These are phyloP conservation scores for Botrytis fabae DNA, from an alignment of 2,329 filamentous ascomycete species.

Conservation along the genomic window DNA sequence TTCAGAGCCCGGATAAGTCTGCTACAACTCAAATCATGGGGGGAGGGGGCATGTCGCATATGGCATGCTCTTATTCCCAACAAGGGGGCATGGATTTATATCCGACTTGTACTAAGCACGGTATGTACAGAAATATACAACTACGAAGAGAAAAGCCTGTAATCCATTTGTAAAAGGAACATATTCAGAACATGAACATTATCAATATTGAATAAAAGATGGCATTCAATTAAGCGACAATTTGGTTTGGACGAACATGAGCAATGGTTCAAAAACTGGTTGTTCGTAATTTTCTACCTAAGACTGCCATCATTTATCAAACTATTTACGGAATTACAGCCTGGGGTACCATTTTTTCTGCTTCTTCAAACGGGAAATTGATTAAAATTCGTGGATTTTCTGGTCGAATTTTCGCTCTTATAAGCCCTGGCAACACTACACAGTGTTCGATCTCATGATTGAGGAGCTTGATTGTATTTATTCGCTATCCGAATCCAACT, in stretches of 20 bases:
- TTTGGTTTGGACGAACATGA: background rate
- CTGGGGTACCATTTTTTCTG: background rate
- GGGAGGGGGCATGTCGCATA: background rate
- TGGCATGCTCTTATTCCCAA: background rate
- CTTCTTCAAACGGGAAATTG: background rate
- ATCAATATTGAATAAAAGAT: background rate
- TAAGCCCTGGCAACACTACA: background rate
- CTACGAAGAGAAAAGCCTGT: background rate
- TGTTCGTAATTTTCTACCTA: background rate
- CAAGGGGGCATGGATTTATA: background rate
- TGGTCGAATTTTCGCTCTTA: background rate
- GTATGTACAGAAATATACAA: background rate
- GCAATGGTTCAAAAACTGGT: background rate
- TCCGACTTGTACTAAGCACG: background rate
- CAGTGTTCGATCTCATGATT: background rate
- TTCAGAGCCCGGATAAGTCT: background rate
- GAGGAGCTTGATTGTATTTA: background rate
- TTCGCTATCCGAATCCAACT: slow-evolving; percentile 20
- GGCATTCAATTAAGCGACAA: background rate
- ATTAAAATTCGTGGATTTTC: background rate
- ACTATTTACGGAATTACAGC: background rate
- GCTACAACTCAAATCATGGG: background rate
- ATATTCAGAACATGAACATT: background rate
- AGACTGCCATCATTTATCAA: background rate
- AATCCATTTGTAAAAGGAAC: background rate